Conservation (phyloP, 2,329 filamentous ascomycete species). For the Zalaria sp. region DNA sequence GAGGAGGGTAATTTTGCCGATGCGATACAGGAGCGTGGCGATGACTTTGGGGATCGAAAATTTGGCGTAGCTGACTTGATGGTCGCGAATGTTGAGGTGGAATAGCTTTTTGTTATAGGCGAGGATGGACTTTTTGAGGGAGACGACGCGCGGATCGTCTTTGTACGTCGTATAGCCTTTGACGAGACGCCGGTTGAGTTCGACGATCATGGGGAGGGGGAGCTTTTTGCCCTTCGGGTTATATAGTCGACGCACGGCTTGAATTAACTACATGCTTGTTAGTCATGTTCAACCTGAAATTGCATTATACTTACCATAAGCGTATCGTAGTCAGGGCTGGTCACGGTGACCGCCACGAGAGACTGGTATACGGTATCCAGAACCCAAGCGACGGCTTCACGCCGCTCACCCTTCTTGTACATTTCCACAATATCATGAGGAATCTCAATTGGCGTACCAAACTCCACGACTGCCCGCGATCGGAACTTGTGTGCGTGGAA, state of each 20-base stretch:
- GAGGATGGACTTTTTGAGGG: constrained; percentile 60
- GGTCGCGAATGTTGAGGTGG: constrained; percentile 77
- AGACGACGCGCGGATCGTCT: constrained; percentile 69
- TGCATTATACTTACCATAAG: constrained; percentile 48
- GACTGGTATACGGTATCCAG: constrained; percentile 78
- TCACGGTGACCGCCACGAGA: constrained; percentile 78
- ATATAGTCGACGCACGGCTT: constrained; percentile 84
- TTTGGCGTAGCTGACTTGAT: constrained; percentile 85
- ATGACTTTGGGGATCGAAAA: constrained; percentile 67
- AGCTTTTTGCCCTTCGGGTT: constrained; percentile 90
- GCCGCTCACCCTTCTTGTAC: constrained; percentile 69
- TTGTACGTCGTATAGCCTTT: constrained; percentile 89
- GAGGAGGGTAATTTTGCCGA: constrained; percentile 63
- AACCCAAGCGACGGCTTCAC: constrained; percentile 75
- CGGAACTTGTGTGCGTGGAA: constrained; percentile 98
- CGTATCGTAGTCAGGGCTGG: constrained; percentile 86
- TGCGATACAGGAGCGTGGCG: constrained; percentile 62
- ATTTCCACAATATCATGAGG: constrained; percentile 68
- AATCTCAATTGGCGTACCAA: constrained; percentile 78
- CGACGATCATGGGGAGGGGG: constrained; percentile 80
- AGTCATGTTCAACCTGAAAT: constrained; percentile 10
- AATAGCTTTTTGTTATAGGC: constrained; percentile 79
- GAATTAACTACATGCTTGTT: constrained; percentile 51
- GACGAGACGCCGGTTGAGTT: constrained; percentile 81
- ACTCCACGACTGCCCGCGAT: constrained; percentile 89